phyloP scores from a whole-genome alignment of 495 filamentous ascomycete species.

The Aspergillus wentii region DNA sequence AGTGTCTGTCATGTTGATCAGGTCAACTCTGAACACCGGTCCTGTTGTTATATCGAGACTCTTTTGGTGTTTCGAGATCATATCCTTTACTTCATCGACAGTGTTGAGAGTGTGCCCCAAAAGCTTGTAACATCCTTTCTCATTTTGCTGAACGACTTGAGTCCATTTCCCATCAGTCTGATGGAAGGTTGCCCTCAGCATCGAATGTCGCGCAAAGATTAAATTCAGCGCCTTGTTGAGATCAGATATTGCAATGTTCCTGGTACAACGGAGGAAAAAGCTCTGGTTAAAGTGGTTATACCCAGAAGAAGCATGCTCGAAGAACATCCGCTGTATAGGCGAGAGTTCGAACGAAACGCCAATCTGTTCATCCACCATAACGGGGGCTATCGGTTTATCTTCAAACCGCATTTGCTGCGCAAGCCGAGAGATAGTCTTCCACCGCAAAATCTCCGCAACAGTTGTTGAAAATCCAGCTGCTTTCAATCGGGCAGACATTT shows the following conservation, averaged over 20 bases:
- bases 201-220: too few species aligned
- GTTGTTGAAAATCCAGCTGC: neutral
- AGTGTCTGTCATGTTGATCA: slow-evolving; percentile 16
- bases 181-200: slow-evolving; percentile 57
- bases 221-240: slow-evolving; percentile 45
- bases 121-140: too few species aligned
- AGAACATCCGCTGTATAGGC: slow-evolving; percentile 20
- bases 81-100: slow-evolving; percentile 11
- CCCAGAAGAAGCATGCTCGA: slow-evolving; percentile 18
- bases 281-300: slow-evolving; percentile 60
- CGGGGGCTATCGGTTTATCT: neutral
- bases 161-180: slow-evolving; percentile 13
- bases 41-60: neutral
- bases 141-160: too few species aligned
- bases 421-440: neutral
- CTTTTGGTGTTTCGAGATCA: slow-evolving; percentile 17
- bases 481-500: slow-evolving; percentile 25
- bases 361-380: slow-evolving; percentile 10
- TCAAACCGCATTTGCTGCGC: neutral
- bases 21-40: slow-evolving; percentile 5
- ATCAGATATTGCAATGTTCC: slow-evolving; percentile 20
- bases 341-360: slow-evolving; percentile 14
- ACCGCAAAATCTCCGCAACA: slow-evolving; percentile 1
- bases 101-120: slow-evolving; percentile 9
- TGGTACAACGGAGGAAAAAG: slow-evolving; percentile 45